phyloP scores from a whole-genome alignment of 306 rosid genomes.

The Corylus heterophylla region DNA sequence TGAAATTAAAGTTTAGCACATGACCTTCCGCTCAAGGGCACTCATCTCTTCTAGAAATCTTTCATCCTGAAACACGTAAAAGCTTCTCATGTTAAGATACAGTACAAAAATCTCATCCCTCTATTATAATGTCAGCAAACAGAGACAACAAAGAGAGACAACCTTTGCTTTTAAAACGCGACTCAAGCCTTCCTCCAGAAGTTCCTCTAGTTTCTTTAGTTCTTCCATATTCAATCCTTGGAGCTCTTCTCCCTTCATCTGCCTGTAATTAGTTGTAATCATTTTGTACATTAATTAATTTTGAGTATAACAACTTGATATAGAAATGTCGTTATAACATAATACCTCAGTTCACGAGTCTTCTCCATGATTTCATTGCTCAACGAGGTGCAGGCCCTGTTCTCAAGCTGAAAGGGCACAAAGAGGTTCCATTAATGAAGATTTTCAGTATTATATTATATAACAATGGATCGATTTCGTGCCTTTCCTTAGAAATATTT shows the following conservation, averaged over 20 bases:
- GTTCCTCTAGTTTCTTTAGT: conserved; percentile 25
- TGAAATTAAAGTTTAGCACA: background rate
- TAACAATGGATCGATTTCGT: background rate
- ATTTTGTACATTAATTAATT: background rate
- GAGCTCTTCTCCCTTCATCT: conserved; percentile 40
- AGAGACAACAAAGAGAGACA: background rate
- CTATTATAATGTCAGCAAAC: background rate
- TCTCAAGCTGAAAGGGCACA: conserved; percentile 20
- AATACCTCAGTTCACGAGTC: conserved; percentile 36
- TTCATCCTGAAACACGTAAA: conserved; percentile 28
- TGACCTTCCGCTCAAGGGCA: conserved; percentile 37
- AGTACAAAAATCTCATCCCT: background rate
- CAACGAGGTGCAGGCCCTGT: conserved; percentile 12
- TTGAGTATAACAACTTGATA: background rate
- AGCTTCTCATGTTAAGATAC: background rate
- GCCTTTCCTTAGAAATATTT: background rate
- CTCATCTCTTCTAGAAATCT: conserved; percentile 17
- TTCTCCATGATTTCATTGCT: conserved; percentile 28
- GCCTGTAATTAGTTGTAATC: conserved; percentile 17
- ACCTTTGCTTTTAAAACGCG: conserved; percentile 35
- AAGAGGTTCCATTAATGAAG: background rate
- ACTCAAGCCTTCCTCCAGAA: conserved; percentile 10
- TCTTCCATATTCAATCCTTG: conserved; percentile 28
- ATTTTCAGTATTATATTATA: background rate
- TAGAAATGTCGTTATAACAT: background rate